Evolutionary conservation across 495 filamentous ascomycete species (phyloP), one percentile per base, ranked within the genome.

Genomic region (Hypoxylon cercidicola): DNA sequence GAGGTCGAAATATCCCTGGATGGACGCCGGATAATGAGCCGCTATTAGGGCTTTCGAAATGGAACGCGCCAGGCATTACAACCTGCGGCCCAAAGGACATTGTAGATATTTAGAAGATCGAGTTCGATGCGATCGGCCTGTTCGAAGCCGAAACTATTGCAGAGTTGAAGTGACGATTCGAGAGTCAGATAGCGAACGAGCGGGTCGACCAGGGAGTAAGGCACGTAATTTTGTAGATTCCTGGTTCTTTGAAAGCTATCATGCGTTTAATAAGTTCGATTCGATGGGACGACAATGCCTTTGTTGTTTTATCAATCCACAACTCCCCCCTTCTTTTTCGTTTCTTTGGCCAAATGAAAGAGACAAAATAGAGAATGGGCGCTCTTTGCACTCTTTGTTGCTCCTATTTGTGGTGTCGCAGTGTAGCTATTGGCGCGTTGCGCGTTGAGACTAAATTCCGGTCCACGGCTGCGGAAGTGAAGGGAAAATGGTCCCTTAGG

Each of bases 1-100:
- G 90, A 1, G 89, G 84, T 59, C 87, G 89, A 72, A 92, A 93
- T 67, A 93, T 75, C 73, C 84, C 73, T 68, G 83, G 77, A 84
- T 87, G 72, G 77, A 77, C 74, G 77, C 81, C 19, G 77, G 82
- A 50, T n/a, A 84, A 76, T 19, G 79, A 72, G 28, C 78, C 53
- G 45, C 60, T 57, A 16, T 69, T 62, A 10, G 69, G 52, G 9
- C 65, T 19, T 41, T 88, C 84, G 51, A 83, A 75, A 55, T 82
- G 76, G 65, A 85, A 82, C 46, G 78, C 76, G 16, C 76, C 77
- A 37, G 81, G 80, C 77, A 86, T 81, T 46, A 81, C 78, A 51
- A 77, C 73, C 28, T 79, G 75, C 19, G 77, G 52, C 30, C 70
- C 65, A 52, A 75, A 79, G 4, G 79, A 74, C 81, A 83, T 82